Evolutionary conservation across 2,329 filamentous ascomycete species (phyloP), one percentile per base, ranked within the genome.

Genomic region (Aspergillus sp.): DNA sequence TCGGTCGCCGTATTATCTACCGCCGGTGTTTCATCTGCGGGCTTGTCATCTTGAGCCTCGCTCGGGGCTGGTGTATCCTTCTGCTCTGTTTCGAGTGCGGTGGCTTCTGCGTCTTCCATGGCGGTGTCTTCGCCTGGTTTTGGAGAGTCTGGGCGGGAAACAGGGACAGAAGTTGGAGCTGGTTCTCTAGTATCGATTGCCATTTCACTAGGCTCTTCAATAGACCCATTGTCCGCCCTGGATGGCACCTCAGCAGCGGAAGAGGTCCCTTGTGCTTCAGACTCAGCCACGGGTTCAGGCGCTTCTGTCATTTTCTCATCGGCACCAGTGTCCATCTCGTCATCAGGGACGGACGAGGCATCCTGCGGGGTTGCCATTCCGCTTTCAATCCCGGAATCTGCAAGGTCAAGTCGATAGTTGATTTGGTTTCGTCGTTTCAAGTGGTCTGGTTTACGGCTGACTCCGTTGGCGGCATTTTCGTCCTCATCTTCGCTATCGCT

Each of bases 401-500:
- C 77, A n/a, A 78, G 76, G 62, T 86, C 77, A 2, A 84, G 76
- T 52, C 80, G 78, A 67, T 82, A 84, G 64, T 87, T 86, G 73
- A 83, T 83, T 56, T 88, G 86, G 58, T 87, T 84, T 49, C 83
- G 77, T 60, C 81, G 73, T 62, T 80, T 79, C 51, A 75, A 69
- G 17, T 66, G 68, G 39, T 77, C 77, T 1, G 80, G 78, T 64
- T 86, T 84, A 47, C 75, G 74, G 52, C 84, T 87, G 41, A 92
- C 83, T 15, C 92, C 93, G 64, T 95, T 91, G 39, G 84, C 82
- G 15, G 74, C 74, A 51, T 72, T 73, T 74, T 91, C 85, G 11
- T 96, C 91, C 66, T 98, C 93, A 59, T 96, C 91, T 60, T 96
- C 92, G 62, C 90, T 96, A 44, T 95, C 90, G 58, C 92, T 90